These are phyloP conservation scores for Epicoccum nigrum DNA, from an alignment of 2,329 filamentous ascomycete species.

Conservation along the genomic window DNA sequence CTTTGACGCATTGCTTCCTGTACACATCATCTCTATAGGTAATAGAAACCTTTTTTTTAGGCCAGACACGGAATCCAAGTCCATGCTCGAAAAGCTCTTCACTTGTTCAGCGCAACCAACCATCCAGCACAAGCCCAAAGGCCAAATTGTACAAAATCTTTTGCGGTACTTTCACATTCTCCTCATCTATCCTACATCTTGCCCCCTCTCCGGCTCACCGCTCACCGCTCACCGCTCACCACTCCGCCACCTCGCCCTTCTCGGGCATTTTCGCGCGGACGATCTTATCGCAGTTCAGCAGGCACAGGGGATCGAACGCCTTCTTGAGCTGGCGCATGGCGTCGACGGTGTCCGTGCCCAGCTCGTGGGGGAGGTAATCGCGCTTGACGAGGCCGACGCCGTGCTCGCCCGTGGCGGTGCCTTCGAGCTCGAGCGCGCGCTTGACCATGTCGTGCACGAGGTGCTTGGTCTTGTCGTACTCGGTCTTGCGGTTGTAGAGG, in stretches of 20 bases:
- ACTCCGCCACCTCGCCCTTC: constrained; percentile 56
- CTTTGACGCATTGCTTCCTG: too few species aligned
- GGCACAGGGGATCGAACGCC: constrained; percentile 75
- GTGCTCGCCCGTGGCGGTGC: constrained; percentile 85
- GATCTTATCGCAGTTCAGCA: constrained; percentile 70
- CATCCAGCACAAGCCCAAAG: too few species aligned
- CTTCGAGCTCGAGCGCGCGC: constrained; percentile 81
- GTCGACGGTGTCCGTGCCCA: constrained; percentile 76
- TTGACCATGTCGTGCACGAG: constrained; percentile 86
- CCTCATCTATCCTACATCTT: too few species aligned
- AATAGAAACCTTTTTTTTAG: too few species aligned
- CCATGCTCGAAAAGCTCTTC: too few species aligned
- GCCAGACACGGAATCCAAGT: too few species aligned
- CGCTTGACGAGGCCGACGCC: constrained; percentile 84
- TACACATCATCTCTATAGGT: too few species aligned
- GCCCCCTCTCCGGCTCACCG: too few species aligned
- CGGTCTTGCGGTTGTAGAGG: constrained; percentile 66
- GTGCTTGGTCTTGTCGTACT: constrained; percentile 70
- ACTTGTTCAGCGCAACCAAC: too few species aligned
- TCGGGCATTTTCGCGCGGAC: constrained; percentile 61
- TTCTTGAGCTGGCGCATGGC: constrained; percentile 86
- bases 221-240: constrained; percentile 46
- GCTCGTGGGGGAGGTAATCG: constrained; percentile 79
- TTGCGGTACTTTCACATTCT: too few species aligned
- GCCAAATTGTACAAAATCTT: too few species aligned